Conservation (phyloP, 2,329 filamentous ascomycete species). For the Cladosporium cucumerinum region DNA sequence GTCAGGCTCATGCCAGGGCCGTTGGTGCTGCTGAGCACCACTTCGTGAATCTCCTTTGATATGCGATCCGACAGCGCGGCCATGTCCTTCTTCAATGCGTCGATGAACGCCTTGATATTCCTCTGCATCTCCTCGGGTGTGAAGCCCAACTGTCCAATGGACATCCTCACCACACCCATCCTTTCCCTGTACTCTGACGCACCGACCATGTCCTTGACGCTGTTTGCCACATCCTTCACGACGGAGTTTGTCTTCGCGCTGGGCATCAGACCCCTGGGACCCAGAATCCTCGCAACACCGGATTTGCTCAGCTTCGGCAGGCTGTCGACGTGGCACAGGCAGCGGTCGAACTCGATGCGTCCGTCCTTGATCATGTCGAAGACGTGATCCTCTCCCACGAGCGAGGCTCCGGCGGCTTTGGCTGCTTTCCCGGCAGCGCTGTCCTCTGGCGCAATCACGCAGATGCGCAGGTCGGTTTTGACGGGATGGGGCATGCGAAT, state of each 20-base stretch:
- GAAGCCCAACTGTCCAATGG: conserved; percentile 87
- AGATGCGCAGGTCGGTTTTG: conserved; percentile 82
- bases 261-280: conserved; percentile 90
- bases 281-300: conserved; percentile 73
- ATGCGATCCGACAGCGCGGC: conserved; percentile 60
- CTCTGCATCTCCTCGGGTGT: conserved; percentile 79
- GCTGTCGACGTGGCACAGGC: conserved; percentile 79
- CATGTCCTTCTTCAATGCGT: conserved; percentile 74
- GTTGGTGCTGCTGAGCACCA: conserved; percentile 81
- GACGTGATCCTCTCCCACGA: conserved; percentile 81
- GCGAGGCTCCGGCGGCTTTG: conserved; percentile 69
- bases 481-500: conserved; percentile 86
- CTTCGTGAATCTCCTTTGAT: conserved; percentile 70
- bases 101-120: conserved; percentile 77
- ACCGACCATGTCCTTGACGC: conserved; percentile 78
- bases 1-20: conserved; percentile 83
- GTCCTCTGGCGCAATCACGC: conserved; percentile 83
- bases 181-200: conserved; percentile 84
- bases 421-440: conserved; percentile 73
- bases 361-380: conserved; percentile 76
- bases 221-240: conserved; percentile 70
- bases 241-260: conserved; percentile 84
- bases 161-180: conserved; percentile 77
- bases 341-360: conserved; percentile 80
- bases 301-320: conserved; percentile 78